Conservation (phyloP, 1,139 yeast genomes). For the Meyerozyma carpophila region DNA sequence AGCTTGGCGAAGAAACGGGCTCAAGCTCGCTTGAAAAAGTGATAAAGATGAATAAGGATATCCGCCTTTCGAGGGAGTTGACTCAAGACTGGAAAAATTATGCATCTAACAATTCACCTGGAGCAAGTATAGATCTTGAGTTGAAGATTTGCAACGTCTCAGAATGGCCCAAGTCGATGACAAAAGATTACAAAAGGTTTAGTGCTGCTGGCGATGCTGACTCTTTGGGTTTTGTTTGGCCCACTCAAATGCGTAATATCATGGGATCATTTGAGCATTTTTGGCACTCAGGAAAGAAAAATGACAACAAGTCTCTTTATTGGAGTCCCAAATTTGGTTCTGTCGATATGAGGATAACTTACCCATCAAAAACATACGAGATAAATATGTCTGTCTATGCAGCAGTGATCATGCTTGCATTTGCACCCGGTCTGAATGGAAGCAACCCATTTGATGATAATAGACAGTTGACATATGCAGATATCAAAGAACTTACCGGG, state of each 20-base stretch:
- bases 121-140: constrained; percentile 34
- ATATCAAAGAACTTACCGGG: constrained; percentile 60
- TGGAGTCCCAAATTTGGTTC: constrained; percentile 89
- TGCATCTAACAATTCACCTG: constrained; percentile 14
- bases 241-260: constrained; percentile 32
- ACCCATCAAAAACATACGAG: constrained; percentile 67
- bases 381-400: constrained; percentile 79
- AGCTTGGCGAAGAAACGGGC: constrained; percentile 75
- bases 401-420: constrained; percentile 69
- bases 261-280: constrained; percentile 38
- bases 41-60: constrained; percentile 87
- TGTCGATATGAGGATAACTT: constrained; percentile 66
- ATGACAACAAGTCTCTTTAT: constrained; percentile 66
- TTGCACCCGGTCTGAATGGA: constrained; percentile 51
- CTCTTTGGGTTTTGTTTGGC: constrained; percentile 47
- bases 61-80: constrained; percentile 59
- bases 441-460: constrained; percentile 42
- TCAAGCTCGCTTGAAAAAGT: constrained; percentile 73
- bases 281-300: constrained; percentile 49
- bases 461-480: constrained; percentile 42
- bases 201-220: constrained; percentile 32
- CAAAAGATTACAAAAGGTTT: constrained; percentile 51
- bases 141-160: constrained; percentile 50
- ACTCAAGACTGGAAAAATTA: constrained; percentile 47
- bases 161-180: constrained; percentile 47